Evolutionary conservation across 495 filamentous ascomycete species (phyloP).

Genomic region (Pseudevernia furfuracea): DNA sequence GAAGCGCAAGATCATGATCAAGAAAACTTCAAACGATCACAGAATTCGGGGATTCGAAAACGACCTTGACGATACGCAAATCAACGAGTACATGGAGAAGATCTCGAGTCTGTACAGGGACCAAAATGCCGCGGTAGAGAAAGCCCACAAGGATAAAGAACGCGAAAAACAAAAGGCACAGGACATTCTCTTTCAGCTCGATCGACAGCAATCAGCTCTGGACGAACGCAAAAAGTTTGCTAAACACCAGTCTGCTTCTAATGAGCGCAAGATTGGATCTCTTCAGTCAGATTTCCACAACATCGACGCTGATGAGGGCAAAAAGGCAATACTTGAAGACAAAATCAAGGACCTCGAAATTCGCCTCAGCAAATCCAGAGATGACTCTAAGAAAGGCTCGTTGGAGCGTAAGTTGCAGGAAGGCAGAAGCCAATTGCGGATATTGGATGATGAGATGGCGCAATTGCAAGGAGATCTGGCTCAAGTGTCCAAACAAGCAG

Average conservation of each 20-base stretch:
- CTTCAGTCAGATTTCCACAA: constrained; percentile 59
- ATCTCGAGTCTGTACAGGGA: constrained; percentile 68
- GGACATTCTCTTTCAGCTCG: constrained; percentile 57
- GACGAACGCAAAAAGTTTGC: constrained; percentile 63
- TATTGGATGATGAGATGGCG: constrained; percentile 59
- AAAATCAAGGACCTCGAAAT: constrained; percentile 61
- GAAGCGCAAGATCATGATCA: constrained; percentile 62
- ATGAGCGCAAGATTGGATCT: constrained; percentile 55
- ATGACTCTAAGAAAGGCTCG: constrained; percentile 49
- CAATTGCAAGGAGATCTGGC: constrained; percentile 67
- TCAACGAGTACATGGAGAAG: constrained; percentile 68
- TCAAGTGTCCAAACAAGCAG: constrained; percentile 68
- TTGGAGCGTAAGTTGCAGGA: constrained; percentile 63
- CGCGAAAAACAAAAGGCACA: constrained; percentile 62
- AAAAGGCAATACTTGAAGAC: constrained; percentile 63
- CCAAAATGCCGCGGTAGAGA: constrained; percentile 67
- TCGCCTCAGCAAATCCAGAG: constrained; percentile 52
- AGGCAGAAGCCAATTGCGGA: constrained; percentile 52
- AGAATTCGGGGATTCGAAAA: constrained; percentile 77
- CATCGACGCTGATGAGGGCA: constrained; percentile 76
- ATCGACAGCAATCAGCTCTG: constrained; percentile 56
- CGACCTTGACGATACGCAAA: constrained; percentile 63
- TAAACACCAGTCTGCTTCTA: constrained; percentile 56
- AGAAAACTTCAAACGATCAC: constrained; percentile 68
- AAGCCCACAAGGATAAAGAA: constrained; percentile 61